phyloP scores from a whole-genome alignment of 192 early-diverging fungal genomes.

The Glomus cerebriforme region DNA sequence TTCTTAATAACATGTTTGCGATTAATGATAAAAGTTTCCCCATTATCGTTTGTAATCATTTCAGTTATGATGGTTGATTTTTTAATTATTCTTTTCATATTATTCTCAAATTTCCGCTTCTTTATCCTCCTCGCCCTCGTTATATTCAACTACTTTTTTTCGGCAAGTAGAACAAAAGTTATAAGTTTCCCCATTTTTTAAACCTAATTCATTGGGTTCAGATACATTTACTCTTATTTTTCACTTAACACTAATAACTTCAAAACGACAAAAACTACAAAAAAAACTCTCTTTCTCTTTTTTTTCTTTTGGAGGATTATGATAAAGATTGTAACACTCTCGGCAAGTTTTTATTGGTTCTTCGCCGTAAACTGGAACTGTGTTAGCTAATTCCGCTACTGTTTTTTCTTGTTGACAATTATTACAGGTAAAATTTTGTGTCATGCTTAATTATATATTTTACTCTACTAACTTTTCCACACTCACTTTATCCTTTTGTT shows the following conservation, averaged over 20 bases:
- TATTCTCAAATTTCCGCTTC: not conserved
- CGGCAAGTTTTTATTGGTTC: constrained; percentile 28
- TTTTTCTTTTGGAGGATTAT: constrained; percentile 27
- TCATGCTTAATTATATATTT: too few species aligned
- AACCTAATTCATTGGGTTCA: constrained; percentile 22
- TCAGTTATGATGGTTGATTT: constrained; percentile 21
- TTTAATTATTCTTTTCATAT: constrained; percentile 28
- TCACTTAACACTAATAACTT: constrained; percentile 17
- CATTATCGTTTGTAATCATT: constrained; percentile 23
- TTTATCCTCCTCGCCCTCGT: not conserved
- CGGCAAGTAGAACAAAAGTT: constrained; percentile 12
- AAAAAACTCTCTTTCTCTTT: constrained; percentile 5
- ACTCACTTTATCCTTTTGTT: too few species aligned
- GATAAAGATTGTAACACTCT: constrained; percentile 23
- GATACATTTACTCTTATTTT: constrained; percentile 3
- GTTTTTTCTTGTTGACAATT: not conserved
- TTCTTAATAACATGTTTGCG: constrained; percentile 15
- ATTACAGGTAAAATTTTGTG: constrained; percentile 7
- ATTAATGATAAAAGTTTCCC: constrained; percentile 23
- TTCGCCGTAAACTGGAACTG: not conserved
- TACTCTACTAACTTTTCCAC: too few species aligned
- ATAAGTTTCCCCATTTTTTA: constrained; percentile 27
- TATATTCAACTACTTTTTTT: constrained; percentile 18
- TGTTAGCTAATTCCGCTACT: not conserved
- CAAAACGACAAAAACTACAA: constrained; percentile 21